A percentile compares a stretch with the other conserved stretches of the same genome.
Conservation (phyloP, 192 early-diverging fungal species). For the Kappamyces sp. region DNA sequence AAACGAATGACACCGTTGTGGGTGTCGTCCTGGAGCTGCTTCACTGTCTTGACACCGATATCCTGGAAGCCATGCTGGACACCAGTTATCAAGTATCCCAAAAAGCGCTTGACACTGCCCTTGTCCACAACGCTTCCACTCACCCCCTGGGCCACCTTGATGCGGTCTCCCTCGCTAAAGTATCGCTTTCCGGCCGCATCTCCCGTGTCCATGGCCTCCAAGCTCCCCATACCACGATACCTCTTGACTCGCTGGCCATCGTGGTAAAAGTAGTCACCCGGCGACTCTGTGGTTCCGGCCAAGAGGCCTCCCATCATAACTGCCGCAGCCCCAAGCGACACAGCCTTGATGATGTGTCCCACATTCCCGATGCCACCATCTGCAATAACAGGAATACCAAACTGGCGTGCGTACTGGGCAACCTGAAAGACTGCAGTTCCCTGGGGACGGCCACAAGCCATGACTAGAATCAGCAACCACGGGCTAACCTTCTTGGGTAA, state of each 20-base stretch:
- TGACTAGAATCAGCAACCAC: constrained; percentile 34
- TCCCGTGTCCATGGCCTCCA: constrained; percentile 92
- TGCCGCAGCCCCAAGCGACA: constrained; percentile 88
- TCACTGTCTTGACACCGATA: constrained; percentile 74
- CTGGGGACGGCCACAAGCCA: constrained; percentile 98
- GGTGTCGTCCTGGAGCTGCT: constrained; percentile 64
- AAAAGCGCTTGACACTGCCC: constrained; percentile 89
- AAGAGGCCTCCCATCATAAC: constrained; percentile 99
- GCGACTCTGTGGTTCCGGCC: constrained; percentile 91
- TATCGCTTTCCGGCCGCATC: constrained; percentile 77
- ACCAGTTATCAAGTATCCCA: constrained; percentile 86
- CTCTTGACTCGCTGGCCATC: constrained; percentile 96
- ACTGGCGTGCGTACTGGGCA: constrained; percentile 86
- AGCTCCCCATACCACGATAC: constrained; percentile 98
- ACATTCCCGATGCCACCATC: constrained; percentile 97
- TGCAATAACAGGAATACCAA: constrained; percentile 93
- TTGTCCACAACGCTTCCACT: constrained; percentile 96
- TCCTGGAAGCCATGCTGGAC: constrained; percentile 97
- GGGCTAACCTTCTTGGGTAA: constrained; percentile 83
- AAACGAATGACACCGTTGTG: constrained; percentile 74
- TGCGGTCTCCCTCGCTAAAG: constrained; percentile 91
- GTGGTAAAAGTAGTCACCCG: constrained; percentile 97
- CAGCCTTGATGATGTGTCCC: constrained; percentile 95
- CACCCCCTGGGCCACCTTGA: constrained; percentile 99
- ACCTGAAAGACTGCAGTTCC: constrained; percentile 95